These are phyloP conservation scores for Hebeloma cylindrosporum DNA, from an alignment of 768 basidiomycete genomes.

Conservation along the genomic window DNA sequence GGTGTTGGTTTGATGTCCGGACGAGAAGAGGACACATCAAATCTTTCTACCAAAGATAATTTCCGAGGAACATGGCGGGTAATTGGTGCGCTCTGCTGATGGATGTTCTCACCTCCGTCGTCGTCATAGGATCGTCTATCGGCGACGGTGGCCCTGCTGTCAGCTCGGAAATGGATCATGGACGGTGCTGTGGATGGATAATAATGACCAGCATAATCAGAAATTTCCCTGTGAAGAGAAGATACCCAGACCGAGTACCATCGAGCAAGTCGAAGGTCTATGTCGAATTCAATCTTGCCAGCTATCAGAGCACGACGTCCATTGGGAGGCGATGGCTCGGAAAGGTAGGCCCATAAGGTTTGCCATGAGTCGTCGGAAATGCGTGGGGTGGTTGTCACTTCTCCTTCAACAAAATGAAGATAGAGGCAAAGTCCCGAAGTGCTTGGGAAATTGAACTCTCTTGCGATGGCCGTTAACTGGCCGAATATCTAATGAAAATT, in stretches of 20 bases:
- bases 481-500: constrained; percentile 59
- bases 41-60: constrained; percentile 67
- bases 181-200: constrained; percentile 42
- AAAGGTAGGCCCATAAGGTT: constrained; percentile 63
- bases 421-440: constrained; percentile 79
- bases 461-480: constrained; percentile 76
- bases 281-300: constrained; percentile 85
- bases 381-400: constrained; percentile 59
- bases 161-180: constrained; percentile 51
- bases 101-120: constrained; percentile 32
- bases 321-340: constrained; percentile 40
- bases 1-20: constrained; percentile 29
- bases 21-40: constrained; percentile 45
- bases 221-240: constrained; percentile 42
- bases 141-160: constrained; percentile 48
- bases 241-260: constrained; percentile 78
- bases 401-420: constrained; percentile 59
- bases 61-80: constrained; percentile 61
- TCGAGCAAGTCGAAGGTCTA: constrained; percentile 70
- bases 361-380: constrained; percentile 81
- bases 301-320: constrained; percentile 55
- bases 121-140: constrained; percentile 42
- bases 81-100: constrained; percentile 30
- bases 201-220: constrained; percentile 38
- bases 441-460: constrained; percentile 81